Conservation (phyloP, 2,329 filamentous ascomycete genomes). For the Trichophyton equinum region DNA sequence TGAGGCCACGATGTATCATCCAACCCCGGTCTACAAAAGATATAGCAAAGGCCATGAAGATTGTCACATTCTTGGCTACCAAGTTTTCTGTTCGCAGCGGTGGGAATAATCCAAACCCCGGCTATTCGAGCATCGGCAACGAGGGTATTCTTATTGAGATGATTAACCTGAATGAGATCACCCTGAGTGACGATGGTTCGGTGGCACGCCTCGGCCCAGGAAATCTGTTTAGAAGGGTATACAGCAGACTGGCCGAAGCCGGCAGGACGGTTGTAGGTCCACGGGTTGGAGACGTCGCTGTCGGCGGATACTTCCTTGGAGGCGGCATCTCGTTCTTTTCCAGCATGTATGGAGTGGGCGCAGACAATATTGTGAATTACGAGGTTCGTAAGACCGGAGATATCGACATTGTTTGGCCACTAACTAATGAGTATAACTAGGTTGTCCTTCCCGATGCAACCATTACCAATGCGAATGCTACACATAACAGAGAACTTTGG, state of each 20-base stretch:
- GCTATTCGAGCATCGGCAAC: not conserved
- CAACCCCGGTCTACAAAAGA: not conserved
- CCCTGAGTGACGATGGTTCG: not conserved
- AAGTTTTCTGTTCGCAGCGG: too few species aligned
- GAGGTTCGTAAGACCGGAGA: too few species aligned
- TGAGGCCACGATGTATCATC: not conserved
- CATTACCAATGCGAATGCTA: constrained; percentile 20
- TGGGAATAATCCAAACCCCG: not conserved
- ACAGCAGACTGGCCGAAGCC: not conserved
- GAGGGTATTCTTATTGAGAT: constrained; percentile 1
- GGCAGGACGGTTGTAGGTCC: not conserved
- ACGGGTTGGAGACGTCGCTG: not conserved
- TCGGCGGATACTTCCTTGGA: not conserved
- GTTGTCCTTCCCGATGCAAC: constrained; percentile 23
- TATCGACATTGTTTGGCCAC: too few species aligned
- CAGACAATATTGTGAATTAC: not conserved
- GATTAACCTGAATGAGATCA: not conserved
- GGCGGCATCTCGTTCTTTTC: not conserved
- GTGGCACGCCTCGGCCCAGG: not conserved
- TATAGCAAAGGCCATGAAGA: not conserved
- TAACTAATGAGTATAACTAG: too few species aligned
- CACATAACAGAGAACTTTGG: constrained; percentile 13
- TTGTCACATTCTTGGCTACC: not conserved
- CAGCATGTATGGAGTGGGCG: not conserved
- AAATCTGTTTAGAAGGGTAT: not conserved